Conservation (phyloP, 1,284 basidiomycete species). For the Megacollybia platyphylla region DNA sequence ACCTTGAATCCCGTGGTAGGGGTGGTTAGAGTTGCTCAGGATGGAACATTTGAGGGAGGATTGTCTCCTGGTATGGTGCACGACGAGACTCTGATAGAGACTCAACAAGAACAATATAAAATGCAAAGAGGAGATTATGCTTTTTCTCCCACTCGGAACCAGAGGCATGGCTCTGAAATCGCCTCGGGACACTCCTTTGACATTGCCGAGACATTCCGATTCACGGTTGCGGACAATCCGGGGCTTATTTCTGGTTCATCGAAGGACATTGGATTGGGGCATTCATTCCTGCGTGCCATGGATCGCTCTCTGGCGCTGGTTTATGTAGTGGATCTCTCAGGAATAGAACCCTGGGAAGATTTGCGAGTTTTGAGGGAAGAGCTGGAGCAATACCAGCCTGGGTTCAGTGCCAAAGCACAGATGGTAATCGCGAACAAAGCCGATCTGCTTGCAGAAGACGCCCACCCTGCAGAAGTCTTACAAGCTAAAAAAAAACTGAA, state of each 20-base stretch:
- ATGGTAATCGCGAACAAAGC: slow-evolving; percentile 94
- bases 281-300: slow-evolving; percentile 88
- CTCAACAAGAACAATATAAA: slow-evolving; percentile 28
- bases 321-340: slow-evolving; percentile 86
- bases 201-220: slow-evolving; percentile 63
- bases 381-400: slow-evolving; percentile 75
- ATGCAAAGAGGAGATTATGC: slow-evolving; percentile 41
- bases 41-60: slow-evolving; percentile 65
- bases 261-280: slow-evolving; percentile 85
- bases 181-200: slow-evolving; percentile 34
- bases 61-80: slow-evolving; percentile 39
- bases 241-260: slow-evolving; percentile 82
- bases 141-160: slow-evolving; percentile 35
- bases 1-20: slow-evolving; percentile 95
- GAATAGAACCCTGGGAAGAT: slow-evolving; percentile 64
- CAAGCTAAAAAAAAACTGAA: slow-evolving; percentile 47
- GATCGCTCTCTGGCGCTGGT: slow-evolving; percentile 85
- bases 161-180: slow-evolving; percentile 15
- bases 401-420: slow-evolving; percentile 64
- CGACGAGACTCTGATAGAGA: slow-evolving; percentile 62
- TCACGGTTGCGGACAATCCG: slow-evolving; percentile 96
- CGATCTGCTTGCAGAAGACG: slow-evolving; percentile 55
- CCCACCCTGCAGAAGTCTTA: slow-evolving; percentile 28
- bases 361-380: slow-evolving; percentile 65
- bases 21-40: slow-evolving; percentile 74